Evolutionary conservation across 1,139 yeast genomes (phyloP).

Genomic region (Candida sanyaensis): DNA sequence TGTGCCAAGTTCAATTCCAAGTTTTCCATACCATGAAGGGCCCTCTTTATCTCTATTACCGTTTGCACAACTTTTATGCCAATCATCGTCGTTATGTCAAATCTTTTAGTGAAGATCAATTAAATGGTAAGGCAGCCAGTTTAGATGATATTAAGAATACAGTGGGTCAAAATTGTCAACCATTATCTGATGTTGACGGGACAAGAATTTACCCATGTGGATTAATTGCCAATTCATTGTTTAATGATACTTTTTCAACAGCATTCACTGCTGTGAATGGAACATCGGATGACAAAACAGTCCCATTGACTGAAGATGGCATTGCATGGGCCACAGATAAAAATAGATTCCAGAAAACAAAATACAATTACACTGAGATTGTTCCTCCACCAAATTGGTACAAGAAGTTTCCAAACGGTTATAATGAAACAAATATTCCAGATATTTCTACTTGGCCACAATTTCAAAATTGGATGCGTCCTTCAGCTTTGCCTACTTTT

Average conservation of each 20-base stretch:
- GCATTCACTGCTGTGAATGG: slow-evolving; percentile 41
- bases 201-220: slow-evolving; percentile 75
- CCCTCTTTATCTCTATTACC: slow-evolving; percentile 79
- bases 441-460: slow-evolving; percentile 60
- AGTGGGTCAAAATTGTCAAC: slow-evolving; percentile 85
- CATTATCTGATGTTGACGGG: slow-evolving; percentile 62
- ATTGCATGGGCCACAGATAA: slow-evolving; percentile 72
- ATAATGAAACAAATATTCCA: slow-evolving; percentile 64
- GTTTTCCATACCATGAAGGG: slow-evolving; percentile 74
- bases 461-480: slow-evolving; percentile 97
- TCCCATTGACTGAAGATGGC: slow-evolving; percentile 49
- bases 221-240: slow-evolving; percentile 71
- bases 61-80: slow-evolving; percentile 81
- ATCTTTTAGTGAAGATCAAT: slow-evolving; percentile 87
- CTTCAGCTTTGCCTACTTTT: slow-evolving; percentile 87
- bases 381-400: slow-evolving; percentile 84
- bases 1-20: slow-evolving; percentile 78
- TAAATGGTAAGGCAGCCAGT: slow-evolving; percentile 72
- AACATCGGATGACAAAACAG: slow-evolving; percentile 38
- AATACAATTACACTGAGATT: slow-evolving; percentile 56
- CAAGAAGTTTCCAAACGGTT: slow-evolving; percentile 66
- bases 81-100: slow-evolving; percentile 94
- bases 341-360: slow-evolving; percentile 58
- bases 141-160: slow-evolving; percentile 58
- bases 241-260: slow-evolving; percentile 65